A percentile compares a stretch with the other conserved stretches of the same genome.
Conservation (phyloP, 2,329 filamentous ascomycete species). For the Aaosphaeria arxii region DNA sequence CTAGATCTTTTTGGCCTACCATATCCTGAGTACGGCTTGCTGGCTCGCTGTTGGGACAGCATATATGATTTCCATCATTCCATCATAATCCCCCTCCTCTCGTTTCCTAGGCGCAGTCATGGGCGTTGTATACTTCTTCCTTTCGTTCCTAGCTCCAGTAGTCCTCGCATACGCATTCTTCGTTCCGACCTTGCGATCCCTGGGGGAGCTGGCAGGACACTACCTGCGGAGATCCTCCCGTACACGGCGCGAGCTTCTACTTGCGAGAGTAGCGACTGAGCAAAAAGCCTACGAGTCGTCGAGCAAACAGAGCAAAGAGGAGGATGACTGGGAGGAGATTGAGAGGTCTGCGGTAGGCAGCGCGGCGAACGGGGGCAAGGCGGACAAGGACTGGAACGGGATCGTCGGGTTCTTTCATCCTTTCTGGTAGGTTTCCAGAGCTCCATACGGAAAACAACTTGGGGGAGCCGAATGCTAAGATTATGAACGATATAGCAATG, state of each 20-base stretch:
- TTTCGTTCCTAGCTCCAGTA: slow-evolving; percentile 24
- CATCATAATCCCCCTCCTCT: too few species aligned
- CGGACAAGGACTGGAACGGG: slow-evolving; percentile 68
- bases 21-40: too few species aligned
- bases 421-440: slow-evolving; percentile 68
- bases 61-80: too few species aligned
- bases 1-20: too few species aligned
- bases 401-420: slow-evolving; percentile 97
- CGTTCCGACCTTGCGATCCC: slow-evolving; percentile 22
- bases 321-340: slow-evolving; percentile 69
- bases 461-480: slow-evolving; percentile 12
- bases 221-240: slow-evolving; percentile 30
- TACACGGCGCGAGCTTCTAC: slow-evolving; percentile 30
- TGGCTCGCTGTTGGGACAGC: too few species aligned
- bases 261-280: slow-evolving; percentile 30
- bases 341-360: slow-evolving; percentile 50
- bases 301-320: slow-evolving; percentile 29
- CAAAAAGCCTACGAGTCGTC: slow-evolving; percentile 19
- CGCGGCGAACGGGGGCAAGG: slow-evolving; percentile 42
- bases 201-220: slow-evolving; percentile 25
- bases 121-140: slow-evolving; percentile 19
- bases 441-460: neutral
- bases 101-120: slow-evolving; percentile 9
- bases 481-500: slow-evolving; percentile 62
- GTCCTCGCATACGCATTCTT: slow-evolving; percentile 21